A percentile compares a stretch with the other conserved stretches of the same genome.
phyloP scores from a whole-genome alignment of 78 protist species.

The Paulinella micropora region DNA sequence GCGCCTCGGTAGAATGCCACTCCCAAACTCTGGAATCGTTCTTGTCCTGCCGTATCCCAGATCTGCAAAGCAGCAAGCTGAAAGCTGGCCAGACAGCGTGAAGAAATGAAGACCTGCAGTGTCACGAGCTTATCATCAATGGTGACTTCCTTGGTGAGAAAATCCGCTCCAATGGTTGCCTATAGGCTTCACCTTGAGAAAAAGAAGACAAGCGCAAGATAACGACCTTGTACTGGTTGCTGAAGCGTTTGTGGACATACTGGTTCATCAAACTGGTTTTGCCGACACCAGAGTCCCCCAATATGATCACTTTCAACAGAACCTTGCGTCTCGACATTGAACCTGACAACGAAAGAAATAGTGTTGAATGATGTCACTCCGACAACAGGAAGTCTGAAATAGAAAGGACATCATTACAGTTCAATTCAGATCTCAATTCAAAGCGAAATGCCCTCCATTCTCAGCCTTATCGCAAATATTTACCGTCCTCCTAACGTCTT shows the following conservation, averaged over 20 bases:
- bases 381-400: no score
- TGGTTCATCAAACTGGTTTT: background rate
- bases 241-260: slow-evolving; percentile 87
- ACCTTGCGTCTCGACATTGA: background rate
- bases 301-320: slow-evolving; percentile 5
- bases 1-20: slow-evolving; percentile 99
- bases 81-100: background rate
- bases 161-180: slow-evolving; percentile 99
- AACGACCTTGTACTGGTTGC: slow-evolving; percentile 80
- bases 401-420: no score
- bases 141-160: slow-evolving; percentile 83
- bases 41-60: slow-evolving; percentile 91
- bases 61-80: slow-evolving; percentile 60
- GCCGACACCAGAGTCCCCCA: slow-evolving; percentile 10
- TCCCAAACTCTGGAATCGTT: slow-evolving; percentile 95
- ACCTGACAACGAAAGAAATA: no score
- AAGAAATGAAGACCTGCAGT: background rate
- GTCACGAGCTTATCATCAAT: slow-evolving; percentile 90
- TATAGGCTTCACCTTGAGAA: no score
- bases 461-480: no score
- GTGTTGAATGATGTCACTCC: no score
- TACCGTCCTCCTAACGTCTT: no score
- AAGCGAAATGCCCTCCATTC: no score
- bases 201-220: no score
- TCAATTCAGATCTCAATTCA: no score